phyloP scores from a whole-genome alignment of 2,329 filamentous ascomycete species.

The Alternaria burnsii region DNA sequence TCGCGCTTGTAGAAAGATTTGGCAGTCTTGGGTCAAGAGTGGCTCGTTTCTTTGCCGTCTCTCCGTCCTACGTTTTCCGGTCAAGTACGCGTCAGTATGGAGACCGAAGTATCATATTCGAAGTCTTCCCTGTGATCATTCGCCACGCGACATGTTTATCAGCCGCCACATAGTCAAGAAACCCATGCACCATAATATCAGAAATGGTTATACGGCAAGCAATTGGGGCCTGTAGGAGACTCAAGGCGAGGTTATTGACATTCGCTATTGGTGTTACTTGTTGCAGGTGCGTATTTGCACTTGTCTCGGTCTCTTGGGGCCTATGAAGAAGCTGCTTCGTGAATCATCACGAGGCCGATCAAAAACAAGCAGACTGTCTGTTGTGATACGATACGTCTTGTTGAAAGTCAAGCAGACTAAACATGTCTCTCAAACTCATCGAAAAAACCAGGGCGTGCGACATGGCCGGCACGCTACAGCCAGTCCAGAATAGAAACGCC shows the following conservation, averaged over 20 bases:
- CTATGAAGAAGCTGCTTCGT: background rate
- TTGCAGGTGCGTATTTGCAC: background rate
- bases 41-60: background rate
- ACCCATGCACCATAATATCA: constrained; percentile 1
- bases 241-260: background rate
- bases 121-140: background rate
- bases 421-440: background rate
- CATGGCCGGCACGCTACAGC: background rate
- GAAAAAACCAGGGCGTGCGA: background rate
- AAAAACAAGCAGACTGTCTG: background rate
- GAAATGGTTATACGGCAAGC: background rate
- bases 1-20: background rate
- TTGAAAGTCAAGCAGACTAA: background rate
- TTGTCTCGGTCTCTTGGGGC: background rate
- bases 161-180: constrained; percentile 1
- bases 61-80: background rate
- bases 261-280: background rate
- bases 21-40: background rate
- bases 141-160: background rate
- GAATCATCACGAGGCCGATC: background rate
- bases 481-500: background rate
- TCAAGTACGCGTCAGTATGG: background rate
- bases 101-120: background rate
- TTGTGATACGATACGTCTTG: background rate
- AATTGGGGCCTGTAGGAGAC: background rate